Conservation (phyloP, 2,329 filamentous ascomycete genomes). For the Fusarium stilboides region DNA sequence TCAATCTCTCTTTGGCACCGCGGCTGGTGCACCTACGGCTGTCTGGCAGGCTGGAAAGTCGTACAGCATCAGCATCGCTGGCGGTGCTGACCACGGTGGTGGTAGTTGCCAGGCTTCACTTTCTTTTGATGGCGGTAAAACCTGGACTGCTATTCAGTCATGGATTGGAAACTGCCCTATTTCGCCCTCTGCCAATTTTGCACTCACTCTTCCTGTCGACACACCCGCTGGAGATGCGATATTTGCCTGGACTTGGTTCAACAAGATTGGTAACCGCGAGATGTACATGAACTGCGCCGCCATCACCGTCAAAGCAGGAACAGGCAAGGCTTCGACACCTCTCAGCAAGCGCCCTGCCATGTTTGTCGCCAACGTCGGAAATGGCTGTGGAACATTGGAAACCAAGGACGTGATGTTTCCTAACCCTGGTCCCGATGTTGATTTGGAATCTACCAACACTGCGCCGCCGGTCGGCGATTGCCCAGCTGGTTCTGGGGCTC, state of each 20-base stretch:
- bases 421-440: constrained; percentile 59
- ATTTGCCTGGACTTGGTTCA: constrained; percentile 84
- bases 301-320: constrained; percentile 69
- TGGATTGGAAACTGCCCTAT: constrained; percentile 69
- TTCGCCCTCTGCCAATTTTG: constrained; percentile 64
- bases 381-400: constrained; percentile 58
- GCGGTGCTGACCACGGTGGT: constrained; percentile 74
- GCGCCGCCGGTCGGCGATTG: constrained; percentile 37
- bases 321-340: constrained; percentile 42
- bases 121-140: constrained; percentile 78
- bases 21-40: constrained; percentile 67
- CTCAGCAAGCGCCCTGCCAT: constrained; percentile 74
- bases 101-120: constrained; percentile 83
- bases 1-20: constrained; percentile 62
- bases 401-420: constrained; percentile 74
- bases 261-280: constrained; percentile 81
- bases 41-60: constrained; percentile 74
- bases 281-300: constrained; percentile 90
- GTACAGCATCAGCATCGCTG: constrained; percentile 75
- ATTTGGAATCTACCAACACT: constrained; percentile 59
- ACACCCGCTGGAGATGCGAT: constrained; percentile 67
- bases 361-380: constrained; percentile 78
- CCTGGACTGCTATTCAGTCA: constrained; percentile 76
- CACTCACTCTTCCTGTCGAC: constrained; percentile 74
- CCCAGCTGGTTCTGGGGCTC: constrained; percentile 41